These are phyloP conservation scores for Lizonia empirigonia DNA, from an alignment of 2,329 filamentous ascomycete species.

Conservation along the genomic window DNA sequence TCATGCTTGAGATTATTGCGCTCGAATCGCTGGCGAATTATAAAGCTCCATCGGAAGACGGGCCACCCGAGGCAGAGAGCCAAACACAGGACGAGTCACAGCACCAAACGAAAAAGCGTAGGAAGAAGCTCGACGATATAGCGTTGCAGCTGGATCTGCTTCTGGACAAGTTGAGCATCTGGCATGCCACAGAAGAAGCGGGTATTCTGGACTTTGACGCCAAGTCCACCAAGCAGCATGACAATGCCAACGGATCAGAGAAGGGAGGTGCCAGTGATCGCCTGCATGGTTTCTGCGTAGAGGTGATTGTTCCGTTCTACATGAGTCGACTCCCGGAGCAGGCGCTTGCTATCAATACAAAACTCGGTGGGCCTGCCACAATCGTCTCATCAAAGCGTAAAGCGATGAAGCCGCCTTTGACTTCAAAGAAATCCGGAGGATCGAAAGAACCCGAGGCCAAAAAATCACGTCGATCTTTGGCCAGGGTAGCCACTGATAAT, in stretches of 20 bases:
- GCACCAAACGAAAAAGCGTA: slow-evolving; percentile 46
- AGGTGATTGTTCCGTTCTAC: slow-evolving; percentile 84
- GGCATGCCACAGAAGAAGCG: slow-evolving; percentile 75
- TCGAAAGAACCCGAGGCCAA: slow-evolving; percentile 48
- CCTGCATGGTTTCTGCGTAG: slow-evolving; percentile 76
- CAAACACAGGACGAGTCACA: slow-evolving; percentile 23
- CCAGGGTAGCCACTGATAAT: slow-evolving; percentile 66
- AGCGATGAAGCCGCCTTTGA: slow-evolving; percentile 47
- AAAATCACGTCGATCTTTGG: slow-evolving; percentile 59
- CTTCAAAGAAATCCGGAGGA: slow-evolving; percentile 48
- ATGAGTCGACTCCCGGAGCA: slow-evolving; percentile 74
- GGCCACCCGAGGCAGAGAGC: slow-evolving; percentile 20
- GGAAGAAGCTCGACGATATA: slow-evolving; percentile 70
- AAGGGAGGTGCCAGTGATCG: slow-evolving; percentile 59
- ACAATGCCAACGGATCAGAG: slow-evolving; percentile 29
- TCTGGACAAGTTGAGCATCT: slow-evolving; percentile 79
- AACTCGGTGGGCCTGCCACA: slow-evolving; percentile 73
- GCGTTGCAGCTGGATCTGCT: slow-evolving; percentile 72
- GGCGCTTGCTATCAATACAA: slow-evolving; percentile 73
- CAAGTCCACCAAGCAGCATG: slow-evolving; percentile 30
- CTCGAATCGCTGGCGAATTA: slow-evolving; percentile 60
- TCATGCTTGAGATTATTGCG: slow-evolving; percentile 77
- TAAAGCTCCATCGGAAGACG: slow-evolving; percentile 38
- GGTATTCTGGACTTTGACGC: slow-evolving; percentile 47
- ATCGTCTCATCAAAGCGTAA: slow-evolving; percentile 61